These are phyloP conservation scores for Thuidium tamariscinum DNA, from an alignment of 225 moss, liverwort and hornwort genomes.

Conservation along the genomic window DNA sequence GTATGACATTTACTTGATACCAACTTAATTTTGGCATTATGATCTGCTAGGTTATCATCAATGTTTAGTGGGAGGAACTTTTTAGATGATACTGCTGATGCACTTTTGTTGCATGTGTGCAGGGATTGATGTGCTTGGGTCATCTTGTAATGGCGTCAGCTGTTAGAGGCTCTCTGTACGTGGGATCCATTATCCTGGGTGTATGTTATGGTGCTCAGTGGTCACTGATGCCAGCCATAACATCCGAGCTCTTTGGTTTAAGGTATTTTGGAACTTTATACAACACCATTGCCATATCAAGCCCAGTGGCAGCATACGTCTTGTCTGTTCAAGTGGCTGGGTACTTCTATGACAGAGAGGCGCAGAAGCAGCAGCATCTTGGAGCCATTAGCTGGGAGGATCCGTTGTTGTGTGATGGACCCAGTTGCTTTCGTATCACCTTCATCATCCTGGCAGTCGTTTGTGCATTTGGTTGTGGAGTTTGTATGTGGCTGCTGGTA, in stretches of 20 bases:
- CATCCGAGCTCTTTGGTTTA: conserved; percentile 62
- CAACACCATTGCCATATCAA: conserved; percentile 54
- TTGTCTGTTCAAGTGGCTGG: conserved; percentile 56
- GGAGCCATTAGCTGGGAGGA: background rate
- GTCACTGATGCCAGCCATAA: conserved; percentile 72
- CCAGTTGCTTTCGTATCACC: conserved; percentile 49
- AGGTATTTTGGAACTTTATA: conserved; percentile 47
- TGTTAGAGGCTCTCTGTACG: conserved; percentile 35
- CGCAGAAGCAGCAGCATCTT: conserved; percentile 7
- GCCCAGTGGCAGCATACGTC: conserved; percentile 44
- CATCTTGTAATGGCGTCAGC: conserved; percentile 39
- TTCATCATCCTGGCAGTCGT: conserved; percentile 49
- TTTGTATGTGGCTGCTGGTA: conserved; percentile 12
- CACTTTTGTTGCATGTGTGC: background rate
- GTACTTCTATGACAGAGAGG: conserved; percentile 50
- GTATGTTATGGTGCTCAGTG: conserved; percentile 68
- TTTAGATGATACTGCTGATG: background rate
- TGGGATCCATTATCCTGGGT: conserved; percentile 41
- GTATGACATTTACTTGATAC: background rate
- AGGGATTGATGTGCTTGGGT: conserved; percentile 49
- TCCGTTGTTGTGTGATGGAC: conserved; percentile 32
- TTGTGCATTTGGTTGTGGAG: conserved; percentile 32
- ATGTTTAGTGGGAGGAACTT: background rate
- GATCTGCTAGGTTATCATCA: background rate
- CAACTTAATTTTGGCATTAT: background rate